These are phyloP conservation scores for Eutrema japonicum DNA, from an alignment of 345 rosid genomes.

Conservation along the genomic window DNA sequence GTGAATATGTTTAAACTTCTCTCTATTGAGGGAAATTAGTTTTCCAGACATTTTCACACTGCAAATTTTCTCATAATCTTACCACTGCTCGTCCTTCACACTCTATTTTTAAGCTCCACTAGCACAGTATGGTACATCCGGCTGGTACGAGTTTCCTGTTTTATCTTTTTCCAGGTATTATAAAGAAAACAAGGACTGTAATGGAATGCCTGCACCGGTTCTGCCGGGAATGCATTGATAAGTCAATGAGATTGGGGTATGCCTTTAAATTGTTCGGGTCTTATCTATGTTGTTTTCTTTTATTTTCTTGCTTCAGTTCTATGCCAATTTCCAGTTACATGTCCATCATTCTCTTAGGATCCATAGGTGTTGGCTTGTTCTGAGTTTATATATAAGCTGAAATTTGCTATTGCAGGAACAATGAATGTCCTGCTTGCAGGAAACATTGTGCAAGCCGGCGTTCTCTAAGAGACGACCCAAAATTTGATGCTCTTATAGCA, in stretches of 20 bases:
- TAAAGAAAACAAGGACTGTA: conserved; percentile 82
- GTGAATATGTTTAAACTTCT: conserved; percentile 7
- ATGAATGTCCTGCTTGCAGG: conserved; percentile 91
- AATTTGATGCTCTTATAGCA: conserved; percentile 76
- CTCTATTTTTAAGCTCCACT: conserved; percentile 1
- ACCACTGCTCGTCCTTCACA: not conserved
- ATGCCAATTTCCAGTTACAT: conserved; percentile 17
- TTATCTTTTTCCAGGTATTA: conserved; percentile 57
- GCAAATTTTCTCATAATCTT: conserved; percentile 10
- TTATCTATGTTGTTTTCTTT: not conserved
- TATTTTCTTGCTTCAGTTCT: conserved; percentile 12
- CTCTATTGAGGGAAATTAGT: not conserved
- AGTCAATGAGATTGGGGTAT: conserved; percentile 84
- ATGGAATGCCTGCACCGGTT: conserved; percentile 90
- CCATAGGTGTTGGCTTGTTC: conserved; percentile 16
- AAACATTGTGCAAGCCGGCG: conserved; percentile 84
- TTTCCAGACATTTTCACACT: conserved; percentile 7
- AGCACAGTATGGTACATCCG: not conserved
- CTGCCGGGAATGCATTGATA: conserved; percentile 87
- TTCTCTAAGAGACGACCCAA: conserved; percentile 82
- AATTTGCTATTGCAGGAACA: conserved; percentile 56
- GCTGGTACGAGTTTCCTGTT: conserved; percentile 6
- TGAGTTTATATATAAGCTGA: conserved; percentile 13
- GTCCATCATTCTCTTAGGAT: conserved; percentile 28
- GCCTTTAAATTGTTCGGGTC: not conserved